These are phyloP conservation scores for Pestalotiopsis sp. DNA, from an alignment of 2,329 filamentous ascomycete genomes.

Conservation along the genomic window DNA sequence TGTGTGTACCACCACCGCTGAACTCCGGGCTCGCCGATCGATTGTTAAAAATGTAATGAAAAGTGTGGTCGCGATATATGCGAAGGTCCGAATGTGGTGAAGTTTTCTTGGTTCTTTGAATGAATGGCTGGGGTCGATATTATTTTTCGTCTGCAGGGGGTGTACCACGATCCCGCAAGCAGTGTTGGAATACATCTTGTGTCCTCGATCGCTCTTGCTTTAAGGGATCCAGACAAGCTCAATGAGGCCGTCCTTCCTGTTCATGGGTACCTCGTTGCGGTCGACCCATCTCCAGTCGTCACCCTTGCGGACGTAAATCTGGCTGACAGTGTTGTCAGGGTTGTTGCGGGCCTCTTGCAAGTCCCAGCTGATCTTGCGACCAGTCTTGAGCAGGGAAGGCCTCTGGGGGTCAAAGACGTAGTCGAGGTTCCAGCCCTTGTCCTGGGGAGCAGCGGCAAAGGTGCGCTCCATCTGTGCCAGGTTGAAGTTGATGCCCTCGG, in stretches of 20 bases:
- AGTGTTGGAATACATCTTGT: constrained; percentile 10
- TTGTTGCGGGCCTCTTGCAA: constrained; percentile 51
- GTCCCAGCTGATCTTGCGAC: constrained; percentile 57
- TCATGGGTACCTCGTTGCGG: constrained; percentile 49
- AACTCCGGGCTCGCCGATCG: constrained; percentile 14
- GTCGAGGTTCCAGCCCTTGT: constrained; percentile 54
- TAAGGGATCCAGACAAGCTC: constrained; percentile 60
- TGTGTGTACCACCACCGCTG: constrained; percentile 9
- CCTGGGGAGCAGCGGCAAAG: constrained; percentile 50
- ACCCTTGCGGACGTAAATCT: constrained; percentile 56
- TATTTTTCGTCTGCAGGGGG: not conserved
- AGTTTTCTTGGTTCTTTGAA: not conserved
- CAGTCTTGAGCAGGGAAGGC: constrained; percentile 49
- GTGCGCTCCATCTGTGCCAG: constrained; percentile 55
- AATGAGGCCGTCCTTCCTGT: constrained; percentile 55
- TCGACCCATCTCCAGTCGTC: constrained; percentile 58
- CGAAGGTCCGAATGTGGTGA: not conserved
- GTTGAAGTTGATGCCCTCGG: constrained; percentile 52
- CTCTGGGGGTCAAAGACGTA: constrained; percentile 55
- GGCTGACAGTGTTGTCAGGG: constrained; percentile 52
- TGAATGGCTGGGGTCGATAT: constrained; percentile 4
- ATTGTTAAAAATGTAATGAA: constrained; percentile 2
- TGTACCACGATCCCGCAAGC: not conserved
- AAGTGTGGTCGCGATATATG: not conserved
- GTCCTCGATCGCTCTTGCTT: constrained; percentile 13